Evolutionary conservation across 163 green algal species (phyloP).

Genomic region (Scenedesmus sp.): DNA sequence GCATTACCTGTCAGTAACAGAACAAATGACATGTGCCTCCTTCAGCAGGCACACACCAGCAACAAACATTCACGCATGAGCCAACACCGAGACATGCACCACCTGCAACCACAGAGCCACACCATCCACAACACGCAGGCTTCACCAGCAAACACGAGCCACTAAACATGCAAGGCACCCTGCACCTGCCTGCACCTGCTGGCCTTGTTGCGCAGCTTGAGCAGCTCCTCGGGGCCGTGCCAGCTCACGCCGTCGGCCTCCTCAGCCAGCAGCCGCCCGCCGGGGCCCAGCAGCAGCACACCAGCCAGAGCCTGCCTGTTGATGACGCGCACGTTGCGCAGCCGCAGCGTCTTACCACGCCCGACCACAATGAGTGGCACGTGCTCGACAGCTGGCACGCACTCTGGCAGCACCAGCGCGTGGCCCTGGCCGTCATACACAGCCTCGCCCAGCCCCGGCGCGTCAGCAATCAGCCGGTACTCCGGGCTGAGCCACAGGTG

Average conservation of each 20-base stretch:
- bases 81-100: background rate
- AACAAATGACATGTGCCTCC: background rate
- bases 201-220: constrained; percentile 6
- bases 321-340: constrained; percentile 84
- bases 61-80: no score
- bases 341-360: constrained; percentile 70
- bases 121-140: no score
- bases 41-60: background rate
- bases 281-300: constrained; percentile 81
- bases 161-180: background rate
- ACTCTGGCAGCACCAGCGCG: constrained; percentile 80
- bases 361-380: constrained; percentile 90
- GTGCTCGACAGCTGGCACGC: constrained; percentile 70
- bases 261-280: constrained; percentile 70
- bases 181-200: constrained; percentile 9
- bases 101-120: no score
- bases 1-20: no score
- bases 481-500: constrained; percentile 89
- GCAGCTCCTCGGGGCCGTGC: constrained; percentile 21
- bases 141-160: background rate
- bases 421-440: constrained; percentile 85
- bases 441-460: constrained; percentile 61
- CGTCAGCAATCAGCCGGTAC: constrained; percentile 86
- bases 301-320: constrained; percentile 78
- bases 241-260: constrained; percentile 73